Base-by-base conservation (phyloP, 1,139 yeast species). In the Candida tropicalis region DNA sequence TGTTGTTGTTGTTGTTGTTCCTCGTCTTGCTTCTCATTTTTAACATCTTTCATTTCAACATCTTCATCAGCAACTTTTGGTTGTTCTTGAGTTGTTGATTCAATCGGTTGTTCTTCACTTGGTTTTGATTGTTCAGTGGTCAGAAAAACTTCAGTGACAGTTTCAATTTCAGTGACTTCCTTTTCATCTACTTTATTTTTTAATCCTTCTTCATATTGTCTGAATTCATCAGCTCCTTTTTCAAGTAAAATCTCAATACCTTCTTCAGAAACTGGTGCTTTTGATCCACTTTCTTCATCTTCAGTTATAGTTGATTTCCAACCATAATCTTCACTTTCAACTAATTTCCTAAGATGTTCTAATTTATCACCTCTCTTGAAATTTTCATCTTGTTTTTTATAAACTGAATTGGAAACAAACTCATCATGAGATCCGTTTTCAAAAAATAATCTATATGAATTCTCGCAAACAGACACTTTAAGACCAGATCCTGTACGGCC, bases 391-490 rank as follows among this genome's bases (percentile, higher is more conserved):
- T 58, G 68, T 44, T 63, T 65, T 29, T 57, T 63, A 49, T 65
- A 80, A 3, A 78, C 69, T 1, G 80, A 62, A 47, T 73, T 75
- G 35, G 89, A 70, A 2, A 89, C 77, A 58, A 87, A 90, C 52
- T 84, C 85, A 65, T 93, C 99, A 52, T 79, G 82, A 0, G 96
- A 81, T n/a, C 79, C 84, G 3, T 85, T 77, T 58, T 88, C 96
- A 59, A 91, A 89, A 58, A 87, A 84, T 55, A 93, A 68, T 50
- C 87, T 76, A 62, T 89, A 95, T 3, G 91, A 82, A 53, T 85
- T 86, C 57, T 83, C 82, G 56, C 93, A 82, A 27, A 93, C 79
- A 38, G 89, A 83, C 13, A 95, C 93, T 58, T 83, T 82, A 62
- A 93, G 69, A n/a, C 83, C 86, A 23, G 95, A 82, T 43, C 77